Conservation (phyloP, 164 flowering plant genomes). For the Taxillus chinensis region DNA sequence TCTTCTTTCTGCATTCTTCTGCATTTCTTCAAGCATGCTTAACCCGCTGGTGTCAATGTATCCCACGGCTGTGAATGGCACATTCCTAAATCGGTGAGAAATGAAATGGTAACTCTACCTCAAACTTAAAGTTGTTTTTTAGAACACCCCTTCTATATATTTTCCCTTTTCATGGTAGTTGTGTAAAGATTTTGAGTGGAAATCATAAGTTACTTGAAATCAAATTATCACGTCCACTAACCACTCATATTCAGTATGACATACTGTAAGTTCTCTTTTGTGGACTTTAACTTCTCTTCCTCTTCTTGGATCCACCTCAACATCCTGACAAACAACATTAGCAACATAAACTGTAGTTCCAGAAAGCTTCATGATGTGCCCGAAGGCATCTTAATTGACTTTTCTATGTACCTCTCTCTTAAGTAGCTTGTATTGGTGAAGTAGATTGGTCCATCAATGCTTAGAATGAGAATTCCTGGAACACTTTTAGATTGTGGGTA, state of each 20-base stretch:
- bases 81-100: neutral
- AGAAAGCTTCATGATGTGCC: neutral
- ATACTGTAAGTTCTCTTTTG: constrained; percentile 46
- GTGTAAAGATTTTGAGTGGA: neutral
- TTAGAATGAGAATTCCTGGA: constrained; percentile 57
- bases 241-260: constrained; percentile 60
- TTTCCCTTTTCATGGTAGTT: neutral
- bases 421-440: constrained; percentile 64
- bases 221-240: constrained; percentile 14
- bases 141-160: neutral
- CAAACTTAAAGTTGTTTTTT: too few relatives aligned
- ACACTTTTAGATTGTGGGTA: constrained; percentile 40
- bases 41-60: constrained; percentile 84
- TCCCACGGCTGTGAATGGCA: constrained; percentile 37
- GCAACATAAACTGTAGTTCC: neutral
- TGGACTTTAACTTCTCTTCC: constrained; percentile 49
- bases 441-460: constrained; percentile 55
- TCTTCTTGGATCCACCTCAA: constrained; percentile 65
- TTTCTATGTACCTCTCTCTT: constrained; percentile 46
- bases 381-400: neutral
- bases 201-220: neutral
- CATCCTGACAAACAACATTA: constrained; percentile 18
- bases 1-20: constrained; percentile 40
- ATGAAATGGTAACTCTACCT: neutral
- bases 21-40: constrained; percentile 61